phyloP scores from a whole-genome alignment of 2,329 filamentous ascomycete genomes.

The Fusarium fujikuroi region DNA sequence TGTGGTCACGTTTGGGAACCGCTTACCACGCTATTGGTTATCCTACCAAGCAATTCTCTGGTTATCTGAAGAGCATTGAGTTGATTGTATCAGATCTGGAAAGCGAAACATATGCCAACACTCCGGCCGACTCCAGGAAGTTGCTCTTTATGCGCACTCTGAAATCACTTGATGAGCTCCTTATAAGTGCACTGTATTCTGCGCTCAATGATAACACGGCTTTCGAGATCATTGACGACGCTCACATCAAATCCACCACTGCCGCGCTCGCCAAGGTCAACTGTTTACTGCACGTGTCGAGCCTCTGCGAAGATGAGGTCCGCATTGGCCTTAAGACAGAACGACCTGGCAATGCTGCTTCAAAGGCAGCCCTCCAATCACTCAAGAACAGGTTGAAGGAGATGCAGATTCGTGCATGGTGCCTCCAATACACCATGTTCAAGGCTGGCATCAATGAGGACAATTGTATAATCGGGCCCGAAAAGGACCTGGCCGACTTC shows the following conservation, averaged over 20 bases:
- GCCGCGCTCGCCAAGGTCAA: conserved; percentile 76
- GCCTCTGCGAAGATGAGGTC: conserved; percentile 87
- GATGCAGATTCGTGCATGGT: conserved; percentile 89
- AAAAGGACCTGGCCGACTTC: conserved; percentile 81
- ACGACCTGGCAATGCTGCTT: conserved; percentile 65
- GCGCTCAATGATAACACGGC: conserved; percentile 73
- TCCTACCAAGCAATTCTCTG: conserved; percentile 87
- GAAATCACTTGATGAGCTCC: conserved; percentile 80
- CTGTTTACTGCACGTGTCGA: conserved; percentile 80
- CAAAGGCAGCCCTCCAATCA: conserved; percentile 64
- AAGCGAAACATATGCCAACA: conserved; percentile 70
- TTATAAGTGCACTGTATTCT: conserved; percentile 76
- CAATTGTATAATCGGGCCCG: conserved; percentile 70
- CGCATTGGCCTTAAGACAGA: conserved; percentile 76
- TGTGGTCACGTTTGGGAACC: conserved; percentile 91
- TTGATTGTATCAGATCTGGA: conserved; percentile 75
- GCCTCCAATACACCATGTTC: conserved; percentile 82
- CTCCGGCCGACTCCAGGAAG: conserved; percentile 72
- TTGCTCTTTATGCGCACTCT: conserved; percentile 79
- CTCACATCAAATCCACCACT: conserved; percentile 79
- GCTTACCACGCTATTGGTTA: conserved; percentile 90
- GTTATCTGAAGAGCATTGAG: conserved; percentile 85
- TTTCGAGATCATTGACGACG: conserved; percentile 86
- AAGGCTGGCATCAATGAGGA: conserved; percentile 79
- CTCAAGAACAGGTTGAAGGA: conserved; percentile 79